A percentile compares a stretch with the other conserved stretches of the same genome.
Evolutionary conservation across 2,329 filamentous ascomycete species (phyloP).

Genomic region (Pyrenochaeta sp.): DNA sequence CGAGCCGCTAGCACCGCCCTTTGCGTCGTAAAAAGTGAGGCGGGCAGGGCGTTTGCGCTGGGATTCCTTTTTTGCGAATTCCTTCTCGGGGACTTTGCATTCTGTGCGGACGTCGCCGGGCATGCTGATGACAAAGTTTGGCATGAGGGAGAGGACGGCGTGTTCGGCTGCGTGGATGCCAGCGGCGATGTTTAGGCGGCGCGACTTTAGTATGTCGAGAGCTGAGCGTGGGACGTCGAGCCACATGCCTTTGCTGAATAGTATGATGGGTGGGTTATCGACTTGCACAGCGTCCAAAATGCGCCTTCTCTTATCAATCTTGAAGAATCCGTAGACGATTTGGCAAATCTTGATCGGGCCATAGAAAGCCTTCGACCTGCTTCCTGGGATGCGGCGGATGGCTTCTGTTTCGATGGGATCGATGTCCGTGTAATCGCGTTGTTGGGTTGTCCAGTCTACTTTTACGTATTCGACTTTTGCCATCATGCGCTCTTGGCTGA

Average conservation of each 20-base stretch:
- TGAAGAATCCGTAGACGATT: conserved; percentile 96
- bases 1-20: conserved; percentile 82
- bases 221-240: conserved; percentile 84
- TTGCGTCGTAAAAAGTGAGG: conserved; percentile 93
- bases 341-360: conserved; percentile 86
- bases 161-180: conserved; percentile 96
- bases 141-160: conserved; percentile 84
- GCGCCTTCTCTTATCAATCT: conserved; percentile 84
- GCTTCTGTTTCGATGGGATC: conserved; percentile 93
- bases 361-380: conserved; percentile 78
- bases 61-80: conserved; percentile 77
- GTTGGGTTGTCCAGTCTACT: conserved; percentile 93
- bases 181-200: conserved; percentile 81
- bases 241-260: conserved; percentile 92
- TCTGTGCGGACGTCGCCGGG: conserved; percentile 94
- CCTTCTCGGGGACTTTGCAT: conserved; percentile 88
- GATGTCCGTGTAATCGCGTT: conserved; percentile 92
- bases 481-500: conserved; percentile 79
- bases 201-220: conserved; percentile 77
- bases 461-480: conserved; percentile 89
- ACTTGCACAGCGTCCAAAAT: conserved; percentile 93
- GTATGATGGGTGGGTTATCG: conserved; percentile 89
- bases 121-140: conserved; percentile 88
- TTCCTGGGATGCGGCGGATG: conserved; percentile 74
- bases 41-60: conserved; percentile 83